Conservation (phyloP, 345 rosid species). For the Odontarrhena argentea region DNA sequence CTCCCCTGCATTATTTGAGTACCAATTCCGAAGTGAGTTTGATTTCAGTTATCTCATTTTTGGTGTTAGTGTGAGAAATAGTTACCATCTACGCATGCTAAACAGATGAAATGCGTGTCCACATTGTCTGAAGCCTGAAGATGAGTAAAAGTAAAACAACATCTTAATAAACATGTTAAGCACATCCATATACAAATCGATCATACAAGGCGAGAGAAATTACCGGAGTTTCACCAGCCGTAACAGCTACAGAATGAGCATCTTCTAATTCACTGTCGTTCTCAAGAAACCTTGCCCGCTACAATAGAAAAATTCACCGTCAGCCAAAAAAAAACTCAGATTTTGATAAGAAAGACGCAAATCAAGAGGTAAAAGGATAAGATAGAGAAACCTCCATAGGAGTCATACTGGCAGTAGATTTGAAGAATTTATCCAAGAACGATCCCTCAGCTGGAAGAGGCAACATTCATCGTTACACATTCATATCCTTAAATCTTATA, state of each 20-base stretch:
- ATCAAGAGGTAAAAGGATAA: background rate
- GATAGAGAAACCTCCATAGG: constrained; percentile 59
- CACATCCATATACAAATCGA: background rate
- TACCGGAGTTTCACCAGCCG: constrained; percentile 85
- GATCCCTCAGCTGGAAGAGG: constrained; percentile 68
- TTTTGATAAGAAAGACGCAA: constrained; percentile 5
- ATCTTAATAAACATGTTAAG: constrained; percentile 1
- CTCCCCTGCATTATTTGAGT: constrained; percentile 47
- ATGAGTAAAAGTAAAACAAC: background rate
- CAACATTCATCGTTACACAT: background rate
- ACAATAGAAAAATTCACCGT: background rate
- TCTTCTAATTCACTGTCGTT: constrained; percentile 79
- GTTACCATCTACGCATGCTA: constrained; percentile 79
- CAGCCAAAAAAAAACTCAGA: constrained; percentile 1
- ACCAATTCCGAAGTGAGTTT: constrained; percentile 4
- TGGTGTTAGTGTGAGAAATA: background rate
- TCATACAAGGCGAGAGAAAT: background rate
- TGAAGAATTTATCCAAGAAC: constrained; percentile 75
- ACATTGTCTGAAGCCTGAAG: constrained; percentile 71
- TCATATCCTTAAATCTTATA: background rate
- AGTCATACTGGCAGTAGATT: constrained; percentile 73
- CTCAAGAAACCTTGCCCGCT: constrained; percentile 87
- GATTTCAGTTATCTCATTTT: background rate
- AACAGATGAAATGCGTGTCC: constrained; percentile 83
- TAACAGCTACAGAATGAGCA: constrained; percentile 87